Conservation (phyloP, 192 early-diverging fungal species). For the Anaeromyces robustus region DNA sequence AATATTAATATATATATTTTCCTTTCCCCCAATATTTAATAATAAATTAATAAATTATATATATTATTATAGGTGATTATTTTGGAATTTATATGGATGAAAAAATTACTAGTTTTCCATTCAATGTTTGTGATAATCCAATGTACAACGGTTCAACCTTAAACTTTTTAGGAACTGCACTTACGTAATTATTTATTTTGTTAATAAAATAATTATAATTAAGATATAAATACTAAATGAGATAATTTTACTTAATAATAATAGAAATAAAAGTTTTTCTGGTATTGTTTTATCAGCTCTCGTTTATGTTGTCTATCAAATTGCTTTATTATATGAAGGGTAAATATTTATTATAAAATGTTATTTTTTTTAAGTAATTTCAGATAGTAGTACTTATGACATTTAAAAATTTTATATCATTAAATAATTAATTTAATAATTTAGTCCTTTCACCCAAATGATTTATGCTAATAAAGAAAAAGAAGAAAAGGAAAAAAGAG, state of each 20-base stretch:
- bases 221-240: too few relatives aligned
- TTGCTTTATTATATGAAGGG: slow-evolving; percentile 68
- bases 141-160: slow-evolving; percentile 88
- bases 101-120: slow-evolving; percentile 76
- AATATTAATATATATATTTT: too few relatives aligned
- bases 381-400: too few relatives aligned
- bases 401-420: too few relatives aligned
- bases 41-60: too few relatives aligned
- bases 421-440: neutral
- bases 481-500: neutral
- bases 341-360: slow-evolving; percentile 11
- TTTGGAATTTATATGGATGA: slow-evolving; percentile 83
- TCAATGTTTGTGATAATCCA: slow-evolving; percentile 83
- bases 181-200: slow-evolving; percentile 40
- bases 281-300: slow-evolving; percentile 51
- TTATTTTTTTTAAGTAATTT: neutral
- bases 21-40: too few relatives aligned
- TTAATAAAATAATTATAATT: too few relatives aligned
- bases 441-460: slow-evolving; percentile 60
- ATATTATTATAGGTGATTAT: slow-evolving; percentile 67
- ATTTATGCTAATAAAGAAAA: slow-evolving; percentile 53
- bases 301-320: slow-evolving; percentile 56
- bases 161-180: slow-evolving; percentile 64
- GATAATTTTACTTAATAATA: neutral
- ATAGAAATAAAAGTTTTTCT: slow-evolving; percentile 47